Evolutionary conservation across 1,284 basidiomycete species (phyloP).

Genomic region (Phenoliferia sp.): DNA sequence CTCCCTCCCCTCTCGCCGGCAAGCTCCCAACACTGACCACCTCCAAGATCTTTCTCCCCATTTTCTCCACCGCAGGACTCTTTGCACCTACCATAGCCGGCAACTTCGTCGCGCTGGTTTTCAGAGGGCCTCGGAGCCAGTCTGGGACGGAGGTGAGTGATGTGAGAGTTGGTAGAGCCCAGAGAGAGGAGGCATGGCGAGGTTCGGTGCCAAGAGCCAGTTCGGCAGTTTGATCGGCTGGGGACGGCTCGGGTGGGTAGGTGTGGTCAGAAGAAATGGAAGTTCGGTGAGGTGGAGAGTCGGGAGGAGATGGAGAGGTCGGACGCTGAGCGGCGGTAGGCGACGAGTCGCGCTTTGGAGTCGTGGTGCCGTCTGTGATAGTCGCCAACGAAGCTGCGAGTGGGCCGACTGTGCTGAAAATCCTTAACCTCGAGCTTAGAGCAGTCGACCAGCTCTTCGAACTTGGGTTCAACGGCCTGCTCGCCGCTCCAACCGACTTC

Average conservation of each 20-base stretch:
- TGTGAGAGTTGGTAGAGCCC: conserved; percentile 11
- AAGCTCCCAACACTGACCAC: conserved; percentile 15
- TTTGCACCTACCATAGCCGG: background rate
- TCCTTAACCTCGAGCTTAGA: too few species aligned
- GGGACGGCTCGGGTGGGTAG: conserved; percentile 24
- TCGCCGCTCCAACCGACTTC: too few species aligned
- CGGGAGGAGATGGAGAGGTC: background rate
- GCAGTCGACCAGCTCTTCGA: conserved; percentile 40
- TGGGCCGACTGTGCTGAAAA: background rate
- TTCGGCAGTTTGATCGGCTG: background rate
- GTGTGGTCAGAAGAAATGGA: conserved; percentile 9
- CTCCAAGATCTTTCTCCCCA: conserved; percentile 25
- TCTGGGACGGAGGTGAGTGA: background rate
- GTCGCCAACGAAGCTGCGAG: conserved; percentile 6
- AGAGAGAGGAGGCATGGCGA: conserved; percentile 9
- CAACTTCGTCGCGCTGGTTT: background rate
- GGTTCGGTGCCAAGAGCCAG: background rate
- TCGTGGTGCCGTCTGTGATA: background rate
- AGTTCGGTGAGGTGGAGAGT: background rate
- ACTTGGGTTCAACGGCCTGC: conserved; percentile 74
- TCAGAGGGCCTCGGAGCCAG: background rate
- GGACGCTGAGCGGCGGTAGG: background rate
- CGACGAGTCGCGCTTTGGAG: background rate
- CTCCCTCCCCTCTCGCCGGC: background rate
- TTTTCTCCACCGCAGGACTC: too few species aligned